Percentiles rank a stretch among this genome's conserved stretches.
Conservation (phyloP, 208 protist species). For the Herpetomonas tarakana region DNA sequence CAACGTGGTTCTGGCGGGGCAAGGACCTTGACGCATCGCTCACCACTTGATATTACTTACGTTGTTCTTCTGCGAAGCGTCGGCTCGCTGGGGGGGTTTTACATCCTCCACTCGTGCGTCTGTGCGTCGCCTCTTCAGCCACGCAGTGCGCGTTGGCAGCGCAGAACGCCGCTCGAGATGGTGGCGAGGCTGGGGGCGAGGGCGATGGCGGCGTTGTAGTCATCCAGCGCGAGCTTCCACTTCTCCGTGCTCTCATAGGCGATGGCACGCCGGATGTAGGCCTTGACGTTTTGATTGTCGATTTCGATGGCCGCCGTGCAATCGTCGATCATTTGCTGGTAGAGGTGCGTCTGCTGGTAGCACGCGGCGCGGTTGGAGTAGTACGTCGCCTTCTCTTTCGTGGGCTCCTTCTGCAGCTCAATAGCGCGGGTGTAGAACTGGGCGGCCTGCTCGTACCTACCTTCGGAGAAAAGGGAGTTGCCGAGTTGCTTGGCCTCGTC, state of each 20-base stretch:
- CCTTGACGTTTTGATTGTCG: conserved; percentile 83
- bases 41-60: no score
- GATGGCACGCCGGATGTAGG: conserved; percentile 85
- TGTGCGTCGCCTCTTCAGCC: conserved; percentile 5
- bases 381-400: conserved; percentile 81
- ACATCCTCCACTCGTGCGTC: no score
- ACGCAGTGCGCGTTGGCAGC: conserved; percentile 73
- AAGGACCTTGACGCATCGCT: no score
- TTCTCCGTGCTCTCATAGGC: conserved; percentile 91
- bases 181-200: conserved; percentile 50
- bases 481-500: conserved; percentile 87
- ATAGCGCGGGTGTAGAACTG: conserved; percentile 90
- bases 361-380: conserved; percentile 91
- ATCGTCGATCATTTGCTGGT: conserved; percentile 81
- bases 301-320: conserved; percentile 80
- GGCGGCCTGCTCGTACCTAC: conserved; percentile 87
- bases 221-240: conserved; percentile 86
- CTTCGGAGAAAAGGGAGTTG: conserved; percentile 86
- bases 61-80: no score
- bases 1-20: no score
- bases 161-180: conserved; percentile 74
- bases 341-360: conserved; percentile 87
- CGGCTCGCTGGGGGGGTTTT: no score
- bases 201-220: conserved; percentile 73
- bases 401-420: conserved; percentile 61